A percentile compares a stretch with the other conserved stretches of the same genome.
Evolutionary conservation across 345 rosid genomes (phyloP).

Genomic region (Populus alba): DNA sequence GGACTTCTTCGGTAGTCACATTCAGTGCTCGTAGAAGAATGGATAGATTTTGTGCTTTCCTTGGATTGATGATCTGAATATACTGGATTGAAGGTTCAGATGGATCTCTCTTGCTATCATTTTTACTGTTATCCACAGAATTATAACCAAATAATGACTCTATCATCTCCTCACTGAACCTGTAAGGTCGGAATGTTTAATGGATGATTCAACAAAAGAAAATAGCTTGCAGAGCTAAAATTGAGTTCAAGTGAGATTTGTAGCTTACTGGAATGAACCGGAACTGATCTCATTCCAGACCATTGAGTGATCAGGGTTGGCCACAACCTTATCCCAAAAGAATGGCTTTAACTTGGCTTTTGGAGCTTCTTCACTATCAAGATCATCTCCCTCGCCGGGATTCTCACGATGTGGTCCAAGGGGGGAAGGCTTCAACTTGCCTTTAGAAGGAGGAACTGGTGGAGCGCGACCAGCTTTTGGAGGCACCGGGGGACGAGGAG

Average conservation of each 20-base stretch:
- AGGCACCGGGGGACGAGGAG: slow-evolving; percentile 18
- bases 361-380: slow-evolving; percentile 1
- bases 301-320: slow-evolving; percentile 24
- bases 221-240: neutral
- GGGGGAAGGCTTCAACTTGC: slow-evolving; percentile 15
- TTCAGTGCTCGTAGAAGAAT: slow-evolving; percentile 31
- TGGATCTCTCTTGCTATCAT: slow-evolving; percentile 13
- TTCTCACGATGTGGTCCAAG: slow-evolving; percentile 4
- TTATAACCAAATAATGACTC: slow-evolving; percentile 30
- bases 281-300: slow-evolving; percentile 31
- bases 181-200: slow-evolving; percentile 1
- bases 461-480: slow-evolving; percentile 20
- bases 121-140: slow-evolving; percentile 4
- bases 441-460: slow-evolving; percentile 28
- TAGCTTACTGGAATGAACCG: slow-evolving; percentile 31
- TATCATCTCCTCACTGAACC: slow-evolving; percentile 36
- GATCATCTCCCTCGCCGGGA: slow-evolving; percentile 1
- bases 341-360: slow-evolving; percentile 30
- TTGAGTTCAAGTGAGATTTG: neutral
- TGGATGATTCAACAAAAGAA: neutral
- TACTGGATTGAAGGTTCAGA: slow-evolving; percentile 13
- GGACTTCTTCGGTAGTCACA: slow-evolving; percentile 28
- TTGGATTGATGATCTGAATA: slow-evolving; percentile 24
- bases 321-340: slow-evolving; percentile 32
- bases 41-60: slow-evolving; percentile 31